These are phyloP conservation scores for Thoreauomyces humboldtii DNA, from an alignment of 192 early-diverging fungal species.

Conservation along the genomic window DNA sequence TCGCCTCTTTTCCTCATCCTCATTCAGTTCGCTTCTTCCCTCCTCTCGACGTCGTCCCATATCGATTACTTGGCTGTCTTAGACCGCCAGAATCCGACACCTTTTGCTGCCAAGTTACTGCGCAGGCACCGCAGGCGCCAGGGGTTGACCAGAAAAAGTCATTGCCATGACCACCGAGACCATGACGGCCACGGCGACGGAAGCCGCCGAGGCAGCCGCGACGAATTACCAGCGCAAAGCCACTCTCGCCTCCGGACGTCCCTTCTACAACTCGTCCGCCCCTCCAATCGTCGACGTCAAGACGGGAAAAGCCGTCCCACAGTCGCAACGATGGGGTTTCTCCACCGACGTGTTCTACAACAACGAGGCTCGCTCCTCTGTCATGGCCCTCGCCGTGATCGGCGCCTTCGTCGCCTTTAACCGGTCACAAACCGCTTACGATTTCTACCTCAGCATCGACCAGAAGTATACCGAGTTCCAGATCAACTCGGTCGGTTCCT, in stretches of 20 bases:
- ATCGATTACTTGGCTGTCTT: too few relatives aligned
- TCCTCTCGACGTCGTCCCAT: too few relatives aligned
- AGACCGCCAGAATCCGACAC: too few relatives aligned
- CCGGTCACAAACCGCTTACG: not conserved
- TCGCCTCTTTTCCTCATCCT: too few relatives aligned
- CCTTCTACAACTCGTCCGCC: not conserved
- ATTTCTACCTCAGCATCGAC: not conserved
- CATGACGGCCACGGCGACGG: not conserved
- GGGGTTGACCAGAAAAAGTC: too few relatives aligned
- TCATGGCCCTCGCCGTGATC: not conserved
- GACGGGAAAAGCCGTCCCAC: not conserved
- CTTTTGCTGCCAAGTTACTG: too few relatives aligned
- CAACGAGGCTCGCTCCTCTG: not conserved
- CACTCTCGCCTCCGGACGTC: not conserved
- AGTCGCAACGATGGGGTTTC: not conserved
- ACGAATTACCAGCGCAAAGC: not conserved
- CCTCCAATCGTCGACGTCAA: not conserved
- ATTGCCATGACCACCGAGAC: too few relatives aligned
- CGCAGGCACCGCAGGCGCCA: too few relatives aligned
- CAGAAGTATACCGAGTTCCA: not conserved
- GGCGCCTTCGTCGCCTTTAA: slow-evolving; percentile 1
- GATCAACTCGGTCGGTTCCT: not conserved
- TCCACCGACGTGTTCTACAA: not conserved
- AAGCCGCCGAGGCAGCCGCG: not conserved
- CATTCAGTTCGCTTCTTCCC: too few relatives aligned